A percentile compares a stretch with the other conserved stretches of the same genome.
Conservation (phyloP, 805 yeast species). For the Ogataea minuta region DNA sequence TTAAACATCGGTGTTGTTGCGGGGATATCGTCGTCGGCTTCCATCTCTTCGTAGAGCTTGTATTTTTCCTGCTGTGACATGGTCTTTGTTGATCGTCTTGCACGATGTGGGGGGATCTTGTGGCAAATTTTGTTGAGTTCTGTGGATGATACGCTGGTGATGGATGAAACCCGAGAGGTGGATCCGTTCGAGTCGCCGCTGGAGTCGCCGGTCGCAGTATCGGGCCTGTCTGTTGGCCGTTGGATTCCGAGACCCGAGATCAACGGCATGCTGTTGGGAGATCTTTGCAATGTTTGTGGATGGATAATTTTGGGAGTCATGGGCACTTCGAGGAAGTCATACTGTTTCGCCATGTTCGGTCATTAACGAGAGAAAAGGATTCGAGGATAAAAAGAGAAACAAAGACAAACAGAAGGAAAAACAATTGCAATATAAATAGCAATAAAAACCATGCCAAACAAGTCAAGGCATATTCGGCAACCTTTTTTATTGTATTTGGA, state of each 20-base stretch:
- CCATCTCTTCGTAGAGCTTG: constrained; percentile 32
- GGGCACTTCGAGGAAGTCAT: constrained; percentile 26
- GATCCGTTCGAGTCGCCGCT: constrained; percentile 14
- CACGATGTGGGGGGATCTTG: constrained; percentile 7
- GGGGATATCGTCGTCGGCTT: constrained; percentile 37
- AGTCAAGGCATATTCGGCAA: not conserved
- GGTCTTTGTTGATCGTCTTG: constrained; percentile 8
- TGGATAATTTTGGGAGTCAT: constrained; percentile 21
- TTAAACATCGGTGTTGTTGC: constrained; percentile 47
- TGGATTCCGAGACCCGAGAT: constrained; percentile 27
- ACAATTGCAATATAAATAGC: constrained; percentile 7
- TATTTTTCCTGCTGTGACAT: constrained; percentile 28
- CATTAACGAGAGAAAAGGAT: constrained; percentile 4
- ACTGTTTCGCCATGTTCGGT: constrained; percentile 5
- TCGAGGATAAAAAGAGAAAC: not conserved
- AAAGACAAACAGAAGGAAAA: constrained; percentile 5
- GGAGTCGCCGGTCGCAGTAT: constrained; percentile 5
- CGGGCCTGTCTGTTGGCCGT: constrained; percentile 28
- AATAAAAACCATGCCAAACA: not conserved
- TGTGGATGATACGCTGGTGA: constrained; percentile 24
- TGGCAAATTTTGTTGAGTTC: constrained; percentile 16
- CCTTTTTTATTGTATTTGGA: constrained; percentile 3
- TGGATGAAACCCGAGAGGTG: constrained; percentile 25
- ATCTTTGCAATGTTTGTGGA: constrained; percentile 28
- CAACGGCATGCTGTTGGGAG: constrained; percentile 4